Base-by-base conservation (phyloP, 2,329 filamentous ascomycete species). In the Pseudofabraea citricarpa region DNA sequence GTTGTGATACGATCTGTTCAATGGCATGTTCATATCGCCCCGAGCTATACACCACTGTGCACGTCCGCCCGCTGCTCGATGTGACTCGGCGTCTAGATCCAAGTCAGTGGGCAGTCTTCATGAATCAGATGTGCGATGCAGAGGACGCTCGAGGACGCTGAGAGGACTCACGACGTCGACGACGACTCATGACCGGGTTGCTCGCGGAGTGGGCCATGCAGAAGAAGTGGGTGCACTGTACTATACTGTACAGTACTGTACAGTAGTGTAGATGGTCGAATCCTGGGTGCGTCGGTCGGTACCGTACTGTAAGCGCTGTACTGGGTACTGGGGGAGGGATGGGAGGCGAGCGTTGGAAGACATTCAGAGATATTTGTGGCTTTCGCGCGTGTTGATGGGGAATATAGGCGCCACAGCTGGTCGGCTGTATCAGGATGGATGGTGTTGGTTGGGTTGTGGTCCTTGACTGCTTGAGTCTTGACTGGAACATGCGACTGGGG, bases 401-500 rank as follows among this genome's bases (percentile, higher is more conserved):
- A n/a, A n/a, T n/a, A 9, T 37, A 37, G 18, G 35, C 35, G 35
- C 35, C 35, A 37, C 35, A 12, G 21, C 20, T 21, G 7, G 35
- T 18, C 35, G 35, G n/a, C 13, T 36, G 19, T 36, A 15, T 36
- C 16, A 20, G 15, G 19, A 36, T 36, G 33, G 35, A 13, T 36
- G 35, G 27, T 12, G 35, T 9, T 36, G 35, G 35, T 21, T 21
- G 35, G 35, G 7, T 21, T n/a, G 13, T 7, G 35, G 7, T n/a
- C 19, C 23, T 13, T 37, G 35, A 22, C 35, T 37, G 35, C n/a
- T n/a, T n/a, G 35, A 37, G 23, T n/a, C 4, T n/a, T 37, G 35
- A 19, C n/a, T n/a, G 16, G 21, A 19, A 18, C 35, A 20, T 20
- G 23, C 35, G 5, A 21, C 33, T 7, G 20, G 36, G 24, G 21